Conservation (phyloP, 148 eudicot species). For the Cornus suecica region DNA sequence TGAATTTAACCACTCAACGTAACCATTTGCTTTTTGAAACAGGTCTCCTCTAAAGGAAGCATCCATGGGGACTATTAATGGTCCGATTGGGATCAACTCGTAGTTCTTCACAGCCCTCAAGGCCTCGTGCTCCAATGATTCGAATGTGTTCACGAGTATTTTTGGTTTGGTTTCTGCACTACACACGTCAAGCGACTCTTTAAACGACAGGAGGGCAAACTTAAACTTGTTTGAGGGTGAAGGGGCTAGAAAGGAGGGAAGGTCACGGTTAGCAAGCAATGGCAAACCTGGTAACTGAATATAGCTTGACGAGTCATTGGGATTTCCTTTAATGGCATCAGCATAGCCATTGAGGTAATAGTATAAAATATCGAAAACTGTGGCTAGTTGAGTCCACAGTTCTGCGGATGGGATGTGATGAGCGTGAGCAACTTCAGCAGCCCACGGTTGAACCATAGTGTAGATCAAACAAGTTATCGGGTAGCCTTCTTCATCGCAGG, state of each 20-base stretch:
- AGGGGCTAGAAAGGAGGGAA: too few relatives aligned
- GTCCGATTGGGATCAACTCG: constrained; percentile 32
- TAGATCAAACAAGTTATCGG: too few relatives aligned
- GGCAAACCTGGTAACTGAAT: constrained; percentile 31
- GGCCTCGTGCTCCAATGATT: constrained; percentile 25
- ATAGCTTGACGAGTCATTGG: neutral
- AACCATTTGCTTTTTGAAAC: too few relatives aligned
- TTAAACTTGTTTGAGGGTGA: neutral
- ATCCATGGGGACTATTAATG: constrained; percentile 29
- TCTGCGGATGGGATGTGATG: too few relatives aligned
- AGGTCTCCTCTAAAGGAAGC: constrained; percentile 27
- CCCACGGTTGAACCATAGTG: too few relatives aligned
- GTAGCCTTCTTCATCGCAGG: too few relatives aligned
- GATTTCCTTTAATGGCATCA: neutral
- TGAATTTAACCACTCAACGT: too few relatives aligned
- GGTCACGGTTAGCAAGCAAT: constrained; percentile 16
- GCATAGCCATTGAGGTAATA: constrained; percentile 20
- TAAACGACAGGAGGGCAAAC: constrained; percentile 4
- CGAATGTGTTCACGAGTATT: constrained; percentile 38
- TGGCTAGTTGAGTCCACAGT: constrained; percentile 27
- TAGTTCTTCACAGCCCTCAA: constrained; percentile 9
- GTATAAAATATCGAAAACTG: constrained; percentile 30
- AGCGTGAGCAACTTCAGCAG: too few relatives aligned
- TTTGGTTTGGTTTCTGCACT: constrained; percentile 22
- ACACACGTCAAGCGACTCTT: constrained; percentile 29